A percentile compares a stretch with the other conserved stretches of the same genome.
Evolutionary conservation across 768 basidiomycete species (phyloP).

Genomic region (Flagelloscypha sp.): DNA sequence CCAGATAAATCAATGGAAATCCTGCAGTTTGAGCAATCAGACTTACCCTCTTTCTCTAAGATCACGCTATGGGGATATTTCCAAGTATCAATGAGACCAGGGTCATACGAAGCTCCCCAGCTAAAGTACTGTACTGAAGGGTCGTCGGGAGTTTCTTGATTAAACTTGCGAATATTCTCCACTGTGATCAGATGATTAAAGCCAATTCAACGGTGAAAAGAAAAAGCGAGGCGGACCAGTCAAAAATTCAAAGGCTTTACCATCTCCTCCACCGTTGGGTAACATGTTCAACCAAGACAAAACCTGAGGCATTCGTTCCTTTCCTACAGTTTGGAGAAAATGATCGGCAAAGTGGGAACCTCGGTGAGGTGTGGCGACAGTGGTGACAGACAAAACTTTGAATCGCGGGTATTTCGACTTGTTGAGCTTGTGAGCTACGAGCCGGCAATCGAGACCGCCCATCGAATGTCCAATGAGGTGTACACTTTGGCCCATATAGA

Average conservation of each 20-base stretch:
- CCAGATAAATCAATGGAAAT: too few relatives aligned
- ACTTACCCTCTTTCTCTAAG: slow-evolving; percentile 77
- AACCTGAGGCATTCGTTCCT: slow-evolving; percentile 56
- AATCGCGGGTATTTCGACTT: slow-evolving; percentile 74
- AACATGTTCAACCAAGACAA: slow-evolving; percentile 72
- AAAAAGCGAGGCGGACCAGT: too few relatives aligned
- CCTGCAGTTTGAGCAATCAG: too few relatives aligned
- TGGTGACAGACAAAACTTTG: slow-evolving; percentile 79
- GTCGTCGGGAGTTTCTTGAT: slow-evolving; percentile 75
- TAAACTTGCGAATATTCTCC: slow-evolving; percentile 83
- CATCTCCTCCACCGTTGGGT: slow-evolving; percentile 91
- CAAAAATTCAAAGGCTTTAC: slow-evolving; percentile 85
- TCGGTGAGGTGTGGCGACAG: slow-evolving; percentile 90
- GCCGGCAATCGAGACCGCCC: slow-evolving; percentile 93
- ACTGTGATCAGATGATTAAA: too few relatives aligned
- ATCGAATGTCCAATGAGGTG: slow-evolving; percentile 74
- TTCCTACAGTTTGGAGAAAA: slow-evolving; percentile 70
- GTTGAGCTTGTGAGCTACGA: slow-evolving; percentile 74
- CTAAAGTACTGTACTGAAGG: slow-evolving; percentile 81
- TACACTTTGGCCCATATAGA: slow-evolving; percentile 74
- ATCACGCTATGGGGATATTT: slow-evolving; percentile 80
- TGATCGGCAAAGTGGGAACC: slow-evolving; percentile 93
- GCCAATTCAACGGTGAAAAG: too few relatives aligned
- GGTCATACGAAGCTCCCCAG: slow-evolving; percentile 90
- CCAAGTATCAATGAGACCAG: slow-evolving; percentile 88